Base-by-base conservation (phyloP, 2,329 filamentous ascomycete genomes). In the Pseudocercospora fijiensis region DNA sequence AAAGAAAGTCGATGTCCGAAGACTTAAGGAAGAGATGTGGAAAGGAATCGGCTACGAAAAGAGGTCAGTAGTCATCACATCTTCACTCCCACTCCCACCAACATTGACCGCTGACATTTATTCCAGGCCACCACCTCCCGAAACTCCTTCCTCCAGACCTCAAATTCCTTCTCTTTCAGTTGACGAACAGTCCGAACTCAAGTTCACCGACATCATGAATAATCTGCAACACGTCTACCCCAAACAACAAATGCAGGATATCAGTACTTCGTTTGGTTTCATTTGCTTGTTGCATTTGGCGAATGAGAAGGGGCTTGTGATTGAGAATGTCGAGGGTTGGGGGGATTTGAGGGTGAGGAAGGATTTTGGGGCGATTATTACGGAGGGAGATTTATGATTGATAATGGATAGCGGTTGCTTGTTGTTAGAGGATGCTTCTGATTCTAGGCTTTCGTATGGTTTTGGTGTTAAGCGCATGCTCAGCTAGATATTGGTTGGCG, bases 181-280 rank as follows among this genome's bases (percentile, higher is more conserved):
- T 26, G 67, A 70, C 37, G 83, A 85, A 13, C 74, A 81, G 59
- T 79, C 80, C 66, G 76, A 83, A 3, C 84, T 97, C 69, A 92
- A 90, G 72, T 99, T 99, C 78, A 98, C 93, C 0, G 83, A 89
- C 20, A 88, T 99, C 64, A 96, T 99, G 87, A 96, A 96, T 75
- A 88, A 88, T 66, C 81, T 99, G 53, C 90, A 96, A 75, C 79
- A 83, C 4, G 92, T 96, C 7, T 99, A 99, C 74, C 89, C 92
- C 10, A 90, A 91, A 76, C 84, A 90, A 70, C 86, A 88, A 65
- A 91, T 99, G 87, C 88, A 90, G 65, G 95, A 99, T 77, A 98
- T 99, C 73, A 96, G 92, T 37, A 99, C 95, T 0, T 96, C 84
- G 16, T 90, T 85, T 70, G 96, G 95, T 76, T 99, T 98, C 79